phyloP scores from a whole-genome alignment of 1,139 yeast genomes.

The Yamadazyma taylorii region DNA sequence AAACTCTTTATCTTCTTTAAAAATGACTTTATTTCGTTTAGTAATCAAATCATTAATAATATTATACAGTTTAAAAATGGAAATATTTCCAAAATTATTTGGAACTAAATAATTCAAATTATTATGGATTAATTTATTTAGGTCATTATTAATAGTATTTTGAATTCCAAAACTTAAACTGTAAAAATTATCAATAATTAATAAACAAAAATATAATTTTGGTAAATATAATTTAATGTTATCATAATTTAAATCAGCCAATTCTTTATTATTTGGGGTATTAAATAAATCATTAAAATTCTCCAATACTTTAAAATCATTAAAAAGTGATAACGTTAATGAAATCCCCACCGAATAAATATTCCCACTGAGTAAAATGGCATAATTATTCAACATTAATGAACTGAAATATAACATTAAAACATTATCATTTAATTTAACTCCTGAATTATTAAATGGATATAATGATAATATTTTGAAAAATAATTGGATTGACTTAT shows the following conservation, averaged over 20 bases:
- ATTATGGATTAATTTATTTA: constrained; percentile 17
- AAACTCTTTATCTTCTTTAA: constrained; percentile 10
- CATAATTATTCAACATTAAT: constrained; percentile 54
- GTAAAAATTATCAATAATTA: constrained; percentile 55
- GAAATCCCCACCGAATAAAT: constrained; percentile 56
- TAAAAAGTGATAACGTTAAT: constrained; percentile 53
- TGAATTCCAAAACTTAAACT: constrained; percentile 61
- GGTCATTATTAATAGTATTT: constrained; percentile 22
- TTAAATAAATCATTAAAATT: constrained; percentile 25
- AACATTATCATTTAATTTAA: constrained; percentile 29
- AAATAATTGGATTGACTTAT: constrained; percentile 37
- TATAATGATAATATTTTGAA: constrained; percentile 44
- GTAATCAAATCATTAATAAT: constrained; percentile 20
- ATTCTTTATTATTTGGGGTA: constrained; percentile 14
- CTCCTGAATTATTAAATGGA: constrained; percentile 32
- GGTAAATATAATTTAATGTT: constrained; percentile 45
- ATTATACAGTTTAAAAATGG: constrained; percentile 17
- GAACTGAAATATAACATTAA: constrained; percentile 44
- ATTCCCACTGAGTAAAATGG: constrained; percentile 57
- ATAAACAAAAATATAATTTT: constrained; percentile 48
- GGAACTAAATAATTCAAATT: constrained; percentile 19
- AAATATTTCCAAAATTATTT: constrained; percentile 14
- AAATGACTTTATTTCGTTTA: constrained; percentile 16
- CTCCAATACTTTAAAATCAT: constrained; percentile 56
- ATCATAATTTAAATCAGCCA: constrained; percentile 27